These are phyloP conservation scores for Asterochloris sp. DNA, from an alignment of 139 green algal species.

Conservation along the genomic window DNA sequence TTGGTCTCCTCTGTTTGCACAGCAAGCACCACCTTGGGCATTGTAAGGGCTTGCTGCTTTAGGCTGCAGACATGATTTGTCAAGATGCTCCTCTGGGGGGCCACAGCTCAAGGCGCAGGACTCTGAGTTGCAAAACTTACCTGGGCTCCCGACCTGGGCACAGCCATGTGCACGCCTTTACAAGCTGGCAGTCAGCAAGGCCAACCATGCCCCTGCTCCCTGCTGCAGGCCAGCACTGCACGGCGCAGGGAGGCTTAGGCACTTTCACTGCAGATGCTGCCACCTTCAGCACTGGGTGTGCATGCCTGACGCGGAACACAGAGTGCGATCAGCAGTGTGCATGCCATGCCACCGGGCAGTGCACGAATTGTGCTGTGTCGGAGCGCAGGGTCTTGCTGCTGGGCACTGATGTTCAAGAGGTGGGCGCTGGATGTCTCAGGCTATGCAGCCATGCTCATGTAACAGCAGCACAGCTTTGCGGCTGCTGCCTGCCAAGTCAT, in stretches of 20 bases:
- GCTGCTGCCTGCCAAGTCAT: too few species aligned
- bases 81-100: too few species aligned
- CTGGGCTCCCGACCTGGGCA: too few species aligned
- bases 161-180: too few species aligned
- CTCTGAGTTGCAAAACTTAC: too few species aligned
- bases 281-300: slow-evolving; percentile 39
- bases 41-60: background rate
- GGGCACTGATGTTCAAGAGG: slow-evolving; percentile 60
- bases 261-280: slow-evolving; percentile 32
- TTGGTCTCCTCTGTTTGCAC: background rate
- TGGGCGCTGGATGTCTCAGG: too few species aligned
- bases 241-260: background rate
- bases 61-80: too few species aligned
- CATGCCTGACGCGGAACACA: slow-evolving; percentile 52
- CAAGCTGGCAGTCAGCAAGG: background rate
- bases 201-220: background rate
- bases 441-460: too few species aligned
- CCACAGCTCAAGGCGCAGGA: too few species aligned
- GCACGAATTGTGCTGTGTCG: slow-evolving; percentile 43
- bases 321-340: slow-evolving; percentile 47
- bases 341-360: slow-evolving; percentile 27
- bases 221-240: background rate
- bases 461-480: too few species aligned
- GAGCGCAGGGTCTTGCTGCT: slow-evolving; percentile 37
- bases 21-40: background rate